phyloP scores from a whole-genome alignment of 2,329 filamentous ascomycete genomes.

The Trichoderma hamatum region DNA sequence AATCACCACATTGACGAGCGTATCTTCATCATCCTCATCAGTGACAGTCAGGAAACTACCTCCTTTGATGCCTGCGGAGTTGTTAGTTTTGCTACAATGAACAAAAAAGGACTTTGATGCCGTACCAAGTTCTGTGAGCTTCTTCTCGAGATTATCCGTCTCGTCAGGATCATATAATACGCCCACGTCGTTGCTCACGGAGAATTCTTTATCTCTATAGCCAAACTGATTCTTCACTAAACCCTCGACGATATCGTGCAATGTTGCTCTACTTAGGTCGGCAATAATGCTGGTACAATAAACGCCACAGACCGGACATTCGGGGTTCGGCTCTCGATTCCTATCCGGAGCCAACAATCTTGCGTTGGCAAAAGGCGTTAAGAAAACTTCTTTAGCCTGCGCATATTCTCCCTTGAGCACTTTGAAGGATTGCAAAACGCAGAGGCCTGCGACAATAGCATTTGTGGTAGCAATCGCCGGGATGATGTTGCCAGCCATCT shows the following conservation, averaged over 20 bases:
- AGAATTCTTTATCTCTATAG: constrained; percentile 78
- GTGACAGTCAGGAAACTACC: constrained; percentile 80
- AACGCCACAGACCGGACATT: constrained; percentile 82
- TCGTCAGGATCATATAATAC: constrained; percentile 90
- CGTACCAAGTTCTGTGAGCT: constrained; percentile 73
- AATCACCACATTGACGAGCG: constrained; percentile 80
- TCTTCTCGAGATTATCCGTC: constrained; percentile 81
- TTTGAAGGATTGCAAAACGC: constrained; percentile 91
- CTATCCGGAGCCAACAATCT: constrained; percentile 62
- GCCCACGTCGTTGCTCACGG: constrained; percentile 71
- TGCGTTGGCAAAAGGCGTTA: constrained; percentile 67
- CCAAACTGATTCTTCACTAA: constrained; percentile 71
- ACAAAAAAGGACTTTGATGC: neutral
- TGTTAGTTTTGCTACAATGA: constrained; percentile 22
- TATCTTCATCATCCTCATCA: constrained; percentile 76
- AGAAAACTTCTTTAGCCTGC: constrained; percentile 80
- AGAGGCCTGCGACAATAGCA: constrained; percentile 90
- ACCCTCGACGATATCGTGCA: constrained; percentile 77
- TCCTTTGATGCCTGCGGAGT: constrained; percentile 61
- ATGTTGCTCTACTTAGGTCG: constrained; percentile 71
- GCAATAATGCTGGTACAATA: constrained; percentile 68
- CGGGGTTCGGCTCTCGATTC: constrained; percentile 68
- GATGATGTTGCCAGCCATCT: constrained; percentile 99
- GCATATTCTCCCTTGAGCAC: constrained; percentile 73
- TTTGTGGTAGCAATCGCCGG: constrained; percentile 98